Conservation (phyloP, 768 basidiomycete species). For the Psilocybe azurescens region DNA sequence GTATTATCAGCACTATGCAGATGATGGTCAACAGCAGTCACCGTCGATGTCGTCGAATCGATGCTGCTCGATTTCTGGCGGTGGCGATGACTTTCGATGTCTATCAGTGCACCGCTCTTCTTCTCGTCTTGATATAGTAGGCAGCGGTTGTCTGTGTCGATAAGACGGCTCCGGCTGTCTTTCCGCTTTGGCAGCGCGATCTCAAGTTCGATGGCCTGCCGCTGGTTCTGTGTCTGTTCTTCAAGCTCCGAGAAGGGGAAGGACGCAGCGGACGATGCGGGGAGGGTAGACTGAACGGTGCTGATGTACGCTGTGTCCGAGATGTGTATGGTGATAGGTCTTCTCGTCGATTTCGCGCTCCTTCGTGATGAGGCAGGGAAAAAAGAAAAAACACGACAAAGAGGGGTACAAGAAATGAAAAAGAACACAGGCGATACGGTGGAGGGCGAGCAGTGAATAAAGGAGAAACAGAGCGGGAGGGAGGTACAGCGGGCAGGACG, state of each 20-base stretch:
- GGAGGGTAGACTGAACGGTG: constrained; percentile 21
- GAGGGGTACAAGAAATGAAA: constrained; percentile 14
- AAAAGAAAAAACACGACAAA: too few relatives aligned
- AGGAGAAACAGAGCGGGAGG: constrained; percentile 26
- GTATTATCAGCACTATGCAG: too few relatives aligned
- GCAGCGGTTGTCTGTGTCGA: too few relatives aligned
- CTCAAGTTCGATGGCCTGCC: constrained; percentile 12
- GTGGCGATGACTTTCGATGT: too few relatives aligned
- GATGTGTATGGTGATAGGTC: constrained; percentile 28
- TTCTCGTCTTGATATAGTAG: too few relatives aligned
- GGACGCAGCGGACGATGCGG: constrained; percentile 16
- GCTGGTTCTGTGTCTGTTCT: not conserved
- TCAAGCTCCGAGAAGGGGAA: constrained; percentile 7
- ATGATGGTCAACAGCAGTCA: too few relatives aligned
- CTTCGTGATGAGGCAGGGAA: too few relatives aligned
- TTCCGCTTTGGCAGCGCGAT: constrained; percentile 18
- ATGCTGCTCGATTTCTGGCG: too few relatives aligned
- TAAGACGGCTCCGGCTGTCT: constrained; percentile 17
- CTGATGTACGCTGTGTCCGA: constrained; percentile 25
- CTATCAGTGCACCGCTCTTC: too few relatives aligned
- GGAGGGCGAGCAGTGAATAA: constrained; percentile 28
- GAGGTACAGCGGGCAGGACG: constrained; percentile 21
- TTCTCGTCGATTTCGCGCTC: constrained; percentile 17
- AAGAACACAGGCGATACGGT: constrained; percentile 17
- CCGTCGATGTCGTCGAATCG: too few relatives aligned